A percentile compares a stretch with the other conserved stretches of the same genome.
phyloP scores from a whole-genome alignment of 2,329 filamentous ascomycete genomes.

The Colletotrichum sp. region DNA sequence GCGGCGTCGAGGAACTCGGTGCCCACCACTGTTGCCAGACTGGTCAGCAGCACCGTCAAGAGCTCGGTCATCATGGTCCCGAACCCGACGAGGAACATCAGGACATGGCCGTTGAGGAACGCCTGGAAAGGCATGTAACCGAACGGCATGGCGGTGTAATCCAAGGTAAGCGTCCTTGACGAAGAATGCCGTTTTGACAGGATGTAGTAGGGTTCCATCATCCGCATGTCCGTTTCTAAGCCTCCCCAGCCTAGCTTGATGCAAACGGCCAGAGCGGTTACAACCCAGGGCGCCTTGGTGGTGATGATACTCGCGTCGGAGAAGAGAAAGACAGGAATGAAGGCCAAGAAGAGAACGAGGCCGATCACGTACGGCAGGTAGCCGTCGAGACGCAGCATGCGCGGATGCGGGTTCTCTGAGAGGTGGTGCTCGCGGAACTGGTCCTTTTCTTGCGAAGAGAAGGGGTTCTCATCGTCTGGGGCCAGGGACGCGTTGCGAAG shows the following conservation, averaged over 20 bases:
- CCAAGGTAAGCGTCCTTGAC: slow-evolving; percentile 69
- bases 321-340: slow-evolving; percentile 69
- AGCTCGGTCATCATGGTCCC: slow-evolving; percentile 77
- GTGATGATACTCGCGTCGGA: slow-evolving; percentile 58
- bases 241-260: slow-evolving; percentile 73
- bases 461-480: slow-evolving; percentile 60
- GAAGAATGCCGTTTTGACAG: slow-evolving; percentile 70
- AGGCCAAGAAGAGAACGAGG: slow-evolving; percentile 58
- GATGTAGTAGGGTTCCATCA: slow-evolving; percentile 78
- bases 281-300: slow-evolving; percentile 66
- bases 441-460: slow-evolving; percentile 46
- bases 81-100: slow-evolving; percentile 72
- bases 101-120: slow-evolving; percentile 65
- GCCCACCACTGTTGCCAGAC: slow-evolving; percentile 69
- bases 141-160: slow-evolving; percentile 76
- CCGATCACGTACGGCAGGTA: slow-evolving; percentile 65
- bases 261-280: slow-evolving; percentile 68
- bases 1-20: slow-evolving; percentile 56
- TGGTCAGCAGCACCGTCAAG: slow-evolving; percentile 71
- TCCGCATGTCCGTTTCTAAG: slow-evolving; percentile 71
- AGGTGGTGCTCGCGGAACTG: slow-evolving; percentile 54
- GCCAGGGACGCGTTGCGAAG: slow-evolving; percentile 74
- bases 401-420: slow-evolving; percentile 68
- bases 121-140: slow-evolving; percentile 68
- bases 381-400: slow-evolving; percentile 68